Evolutionary conservation across 2,329 filamentous ascomycete genomes (phyloP).

Genomic region (Anthostomella pinea): DNA sequence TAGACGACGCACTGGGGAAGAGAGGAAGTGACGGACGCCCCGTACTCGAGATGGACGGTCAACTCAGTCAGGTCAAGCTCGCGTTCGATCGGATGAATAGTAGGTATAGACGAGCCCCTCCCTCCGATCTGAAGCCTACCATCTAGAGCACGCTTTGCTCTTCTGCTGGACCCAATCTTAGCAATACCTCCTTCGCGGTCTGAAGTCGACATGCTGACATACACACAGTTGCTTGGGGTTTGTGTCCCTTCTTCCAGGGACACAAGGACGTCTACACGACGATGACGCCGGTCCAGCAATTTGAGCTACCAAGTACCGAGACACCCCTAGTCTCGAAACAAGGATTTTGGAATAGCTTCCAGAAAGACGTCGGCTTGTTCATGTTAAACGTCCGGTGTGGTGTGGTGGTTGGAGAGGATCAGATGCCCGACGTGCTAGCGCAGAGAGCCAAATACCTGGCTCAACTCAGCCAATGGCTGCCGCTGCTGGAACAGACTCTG

Average conservation of each 20-base stretch:
- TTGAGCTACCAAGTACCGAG: constrained; percentile 12
- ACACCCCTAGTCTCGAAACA: constrained; percentile 10
- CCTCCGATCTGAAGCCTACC: too few species aligned
- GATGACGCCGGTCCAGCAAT: not conserved
- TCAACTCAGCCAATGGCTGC: constrained; percentile 16
- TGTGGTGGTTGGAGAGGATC: constrained; percentile 2
- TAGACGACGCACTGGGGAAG: constrained; percentile 12
- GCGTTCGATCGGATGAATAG: constrained; percentile 19
- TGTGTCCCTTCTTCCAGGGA: constrained; percentile 22
- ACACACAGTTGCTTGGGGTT: constrained; percentile 21
- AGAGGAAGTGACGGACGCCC: constrained; percentile 5
- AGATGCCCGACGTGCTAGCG: constrained; percentile 5
- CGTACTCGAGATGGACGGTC: constrained; percentile 9
- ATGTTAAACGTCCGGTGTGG: constrained; percentile 17
- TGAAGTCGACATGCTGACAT: too few species aligned
- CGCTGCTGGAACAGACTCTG: constrained; percentile 12
- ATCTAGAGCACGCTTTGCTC: too few species aligned
- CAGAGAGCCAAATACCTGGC: constrained; percentile 13
- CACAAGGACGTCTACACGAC: constrained; percentile 5
- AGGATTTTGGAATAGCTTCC: constrained; percentile 18
- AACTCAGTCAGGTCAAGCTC: constrained; percentile 16
- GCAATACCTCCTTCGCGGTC: too few species aligned
- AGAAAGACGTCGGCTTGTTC: constrained; percentile 21
- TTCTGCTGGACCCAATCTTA: too few species aligned
- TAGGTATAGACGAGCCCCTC: too few species aligned